These are phyloP conservation scores for Neurospora sp. DNA, from an alignment of 495 filamentous ascomycete genomes.

Conservation along the genomic window DNA sequence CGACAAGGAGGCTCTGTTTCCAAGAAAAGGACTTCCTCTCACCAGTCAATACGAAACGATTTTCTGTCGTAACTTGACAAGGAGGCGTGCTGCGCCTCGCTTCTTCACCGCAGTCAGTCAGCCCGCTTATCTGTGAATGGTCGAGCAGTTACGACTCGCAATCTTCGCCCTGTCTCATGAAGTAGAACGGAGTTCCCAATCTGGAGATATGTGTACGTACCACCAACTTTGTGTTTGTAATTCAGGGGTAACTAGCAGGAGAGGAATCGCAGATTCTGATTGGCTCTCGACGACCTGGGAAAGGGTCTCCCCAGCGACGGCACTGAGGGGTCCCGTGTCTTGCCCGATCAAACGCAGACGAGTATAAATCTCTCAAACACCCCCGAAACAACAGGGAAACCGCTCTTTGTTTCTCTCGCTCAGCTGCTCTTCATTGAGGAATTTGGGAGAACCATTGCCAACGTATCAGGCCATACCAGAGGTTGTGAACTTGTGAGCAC, in stretches of 20 bases:
- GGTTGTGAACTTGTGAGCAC: neutral
- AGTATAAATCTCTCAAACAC: neutral
- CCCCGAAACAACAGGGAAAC: neutral
- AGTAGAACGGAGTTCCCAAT: neutral
- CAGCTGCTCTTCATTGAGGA: neutral
- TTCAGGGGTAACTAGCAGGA: neutral
- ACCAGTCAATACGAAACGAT: neutral
- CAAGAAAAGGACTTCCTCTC: neutral
- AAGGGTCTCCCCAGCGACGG: neutral
- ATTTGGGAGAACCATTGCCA: neutral
- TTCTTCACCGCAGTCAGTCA: neutral
- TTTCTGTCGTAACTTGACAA: neutral
- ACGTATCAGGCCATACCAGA: neutral
- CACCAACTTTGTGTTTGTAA: neutral
- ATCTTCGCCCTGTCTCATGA: neutral
- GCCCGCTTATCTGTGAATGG: neutral
- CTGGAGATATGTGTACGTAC: neutral
- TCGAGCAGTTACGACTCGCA: neutral
- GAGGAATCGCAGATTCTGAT: neutral
- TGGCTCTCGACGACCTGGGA: neutral
- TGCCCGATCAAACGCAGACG: neutral
- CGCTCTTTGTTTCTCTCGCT: neutral
- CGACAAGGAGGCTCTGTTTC: neutral
- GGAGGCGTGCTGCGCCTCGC: neutral
- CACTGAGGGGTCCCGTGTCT: neutral